Percentiles rank a stretch among this genome's conserved stretches.
Conservation (phyloP, 495 filamentous ascomycete genomes). For the Parathielavia hyrcaniae region DNA sequence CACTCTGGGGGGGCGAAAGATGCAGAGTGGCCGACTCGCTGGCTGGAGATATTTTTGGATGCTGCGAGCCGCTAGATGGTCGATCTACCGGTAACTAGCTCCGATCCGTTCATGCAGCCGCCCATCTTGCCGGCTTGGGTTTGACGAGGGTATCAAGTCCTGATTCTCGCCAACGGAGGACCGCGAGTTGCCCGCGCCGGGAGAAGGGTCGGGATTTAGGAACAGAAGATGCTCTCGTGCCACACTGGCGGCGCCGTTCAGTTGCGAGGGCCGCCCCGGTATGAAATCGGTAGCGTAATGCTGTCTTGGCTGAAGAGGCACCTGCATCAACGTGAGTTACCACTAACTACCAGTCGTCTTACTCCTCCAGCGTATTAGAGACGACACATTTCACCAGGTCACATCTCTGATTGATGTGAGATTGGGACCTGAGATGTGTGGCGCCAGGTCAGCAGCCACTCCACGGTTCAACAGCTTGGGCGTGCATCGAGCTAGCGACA, state of each 20-base stretch:
- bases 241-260: no score
- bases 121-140: not conserved
- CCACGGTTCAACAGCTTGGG: not conserved
- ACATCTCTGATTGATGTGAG: no score
- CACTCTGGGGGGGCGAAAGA: not conserved
- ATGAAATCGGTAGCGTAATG: not conserved
- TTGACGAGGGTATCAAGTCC: constrained; percentile 6
- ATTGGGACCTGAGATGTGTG: no score
- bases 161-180: not conserved
- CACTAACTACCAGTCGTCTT: not conserved
- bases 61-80: not conserved
- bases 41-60: not conserved
- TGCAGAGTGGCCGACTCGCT: not conserved
- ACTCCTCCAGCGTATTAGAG: no score
- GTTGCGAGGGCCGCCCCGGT: not conserved
- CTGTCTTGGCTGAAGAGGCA: not conserved
- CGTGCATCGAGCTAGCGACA: not conserved
- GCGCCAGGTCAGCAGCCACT: no score
- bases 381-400: no score
- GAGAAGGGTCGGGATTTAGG: not conserved
- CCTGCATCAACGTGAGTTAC: not conserved
- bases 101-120: constrained; percentile 19
- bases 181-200: not conserved
- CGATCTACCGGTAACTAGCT: constrained; percentile 1
- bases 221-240: constrained; percentile 10